These are phyloP conservation scores for Drechslera avenae DNA, from an alignment of 2,329 filamentous ascomycete species.

Conservation along the genomic window DNA sequence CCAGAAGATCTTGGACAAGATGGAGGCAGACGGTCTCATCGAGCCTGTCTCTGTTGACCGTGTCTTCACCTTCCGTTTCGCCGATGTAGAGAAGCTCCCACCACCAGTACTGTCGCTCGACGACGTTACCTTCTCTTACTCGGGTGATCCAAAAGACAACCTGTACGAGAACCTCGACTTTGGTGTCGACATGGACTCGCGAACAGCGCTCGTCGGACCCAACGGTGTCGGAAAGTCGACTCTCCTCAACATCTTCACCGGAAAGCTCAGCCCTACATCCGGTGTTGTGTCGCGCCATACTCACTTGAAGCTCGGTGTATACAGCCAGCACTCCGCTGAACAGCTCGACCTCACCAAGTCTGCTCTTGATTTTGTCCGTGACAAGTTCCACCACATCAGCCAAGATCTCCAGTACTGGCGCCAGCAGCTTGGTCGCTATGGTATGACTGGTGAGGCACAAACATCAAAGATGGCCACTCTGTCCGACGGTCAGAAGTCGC, in stretches of 20 bases:
- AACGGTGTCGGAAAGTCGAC: conserved; percentile 99
- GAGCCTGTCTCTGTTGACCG: conserved; percentile 83
- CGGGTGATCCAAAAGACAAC: conserved; percentile 84
- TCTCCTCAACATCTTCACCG: conserved; percentile 93
- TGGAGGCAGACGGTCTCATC: conserved; percentile 99
- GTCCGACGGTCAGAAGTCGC: conserved; percentile 95
- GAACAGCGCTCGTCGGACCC: conserved; percentile 93
- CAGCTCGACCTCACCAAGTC: conserved; percentile 99
- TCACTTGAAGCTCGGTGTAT: conserved; percentile 96
- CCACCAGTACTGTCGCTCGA: conserved; percentile 96
- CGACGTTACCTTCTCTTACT: conserved; percentile 97
- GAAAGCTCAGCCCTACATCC: conserved; percentile 82
- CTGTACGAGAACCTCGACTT: conserved; percentile 96
- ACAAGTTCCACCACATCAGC: conserved; percentile 86
- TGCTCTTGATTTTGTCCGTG: conserved; percentile 93
- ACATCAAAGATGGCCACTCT: conserved; percentile 97
- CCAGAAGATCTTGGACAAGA: conserved; percentile 99
- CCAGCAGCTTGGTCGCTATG: conserved; percentile 94
- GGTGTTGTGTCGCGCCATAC: conserved; percentile 90
- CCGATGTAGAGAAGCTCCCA: conserved; percentile 98
- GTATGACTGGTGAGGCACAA: conserved; percentile 89
- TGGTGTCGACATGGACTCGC: conserved; percentile 99
- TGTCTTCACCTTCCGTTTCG: conserved; percentile 97
- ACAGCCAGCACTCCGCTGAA: conserved; percentile 98
- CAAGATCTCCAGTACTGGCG: conserved; percentile 99